Base-by-base conservation (phyloP, 768 basidiomycete species). In the Boletus speciosus region DNA sequence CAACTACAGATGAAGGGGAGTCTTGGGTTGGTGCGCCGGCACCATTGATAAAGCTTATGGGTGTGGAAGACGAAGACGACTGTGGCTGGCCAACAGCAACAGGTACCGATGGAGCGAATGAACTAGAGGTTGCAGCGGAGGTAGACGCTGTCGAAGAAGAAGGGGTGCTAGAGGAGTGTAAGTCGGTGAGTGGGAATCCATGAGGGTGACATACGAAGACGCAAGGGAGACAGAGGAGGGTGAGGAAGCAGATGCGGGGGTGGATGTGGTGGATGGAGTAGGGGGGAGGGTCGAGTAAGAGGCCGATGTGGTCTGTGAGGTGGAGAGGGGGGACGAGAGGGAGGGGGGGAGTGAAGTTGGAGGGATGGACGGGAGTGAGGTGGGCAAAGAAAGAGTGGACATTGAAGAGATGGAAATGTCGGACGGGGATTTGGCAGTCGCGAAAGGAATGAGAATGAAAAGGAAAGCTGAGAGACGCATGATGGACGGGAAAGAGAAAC, bases 201-300 rank as follows among this genome's bases (percentile, higher is more conserved):
- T 4, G 19, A 14, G 27, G 2, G 10, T 34, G 43, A 69, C 65
- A 9, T 46, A 61, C 58, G 41, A 15, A 27, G 49, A 45, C 4
- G 59, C 2, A 15, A 14, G 6, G 5, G n/a, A 16, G 6, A 19
- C 5, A 1, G 47, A n/a, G 25, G 25, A 14, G 1, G 35, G 1
- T 2, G 46, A 25, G 11, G 46, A 25, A 7, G 47, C 1, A 2
- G 47, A 2, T 0, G 47, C 0, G 5, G 23, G 6, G 16, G 10
- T 47, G 35, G 47, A 37, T 27, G 36, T 8, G 31, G 11, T 15
- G 12, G 47, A 10, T 2, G 35, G 16, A 7, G 1, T 10, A 15
- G 40, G 7, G 3, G 4, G 23, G 10, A 3, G 2, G 23, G 25
- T 15, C 10, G 32, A 14, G 19, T 47, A 6, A 4, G 11, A 16